Evolutionary conservation across 768 basidiomycete genomes (phyloP).

Genomic region (Epithele typhae): DNA sequence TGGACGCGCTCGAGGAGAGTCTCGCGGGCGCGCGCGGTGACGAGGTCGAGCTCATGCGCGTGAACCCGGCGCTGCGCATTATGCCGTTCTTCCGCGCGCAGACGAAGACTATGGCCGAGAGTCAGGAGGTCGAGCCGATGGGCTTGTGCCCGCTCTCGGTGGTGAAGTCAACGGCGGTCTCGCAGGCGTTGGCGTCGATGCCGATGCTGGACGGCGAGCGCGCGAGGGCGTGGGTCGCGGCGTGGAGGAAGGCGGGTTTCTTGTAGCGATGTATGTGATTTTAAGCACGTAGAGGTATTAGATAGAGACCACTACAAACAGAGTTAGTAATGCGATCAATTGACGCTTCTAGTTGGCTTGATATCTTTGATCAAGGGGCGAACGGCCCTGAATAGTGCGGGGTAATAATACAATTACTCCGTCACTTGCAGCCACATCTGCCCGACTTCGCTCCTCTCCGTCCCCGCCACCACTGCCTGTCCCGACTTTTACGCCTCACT

Average conservation of each 20-base stretch:
- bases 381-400: no score
- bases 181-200: neutral
- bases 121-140: neutral
- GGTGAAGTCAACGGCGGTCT: neutral
- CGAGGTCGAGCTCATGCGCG: constrained; percentile 1
- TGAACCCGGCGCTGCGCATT: constrained; percentile 3
- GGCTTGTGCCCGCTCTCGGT: neutral
- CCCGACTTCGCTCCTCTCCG: no score
- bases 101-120: neutral
- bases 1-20: constrained; percentile 1
- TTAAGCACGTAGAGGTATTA: no score
- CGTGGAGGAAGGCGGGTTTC: neutral
- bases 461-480: no score
- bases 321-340: no score
- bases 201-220: neutral
- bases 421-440: no score
- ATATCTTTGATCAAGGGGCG: no score
- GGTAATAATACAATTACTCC: no score
- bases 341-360: no score
- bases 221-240: neutral
- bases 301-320: no score
- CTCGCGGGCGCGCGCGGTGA: neutral
- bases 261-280: no score
- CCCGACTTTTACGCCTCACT: no score
- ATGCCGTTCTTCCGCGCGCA: constrained; percentile 1